Percentiles rank a stretch among this genome's conserved stretches.
These are phyloP conservation scores for Botrytis fabae DNA, from an alignment of 2,329 filamentous ascomycete species.

Conservation along the genomic window DNA sequence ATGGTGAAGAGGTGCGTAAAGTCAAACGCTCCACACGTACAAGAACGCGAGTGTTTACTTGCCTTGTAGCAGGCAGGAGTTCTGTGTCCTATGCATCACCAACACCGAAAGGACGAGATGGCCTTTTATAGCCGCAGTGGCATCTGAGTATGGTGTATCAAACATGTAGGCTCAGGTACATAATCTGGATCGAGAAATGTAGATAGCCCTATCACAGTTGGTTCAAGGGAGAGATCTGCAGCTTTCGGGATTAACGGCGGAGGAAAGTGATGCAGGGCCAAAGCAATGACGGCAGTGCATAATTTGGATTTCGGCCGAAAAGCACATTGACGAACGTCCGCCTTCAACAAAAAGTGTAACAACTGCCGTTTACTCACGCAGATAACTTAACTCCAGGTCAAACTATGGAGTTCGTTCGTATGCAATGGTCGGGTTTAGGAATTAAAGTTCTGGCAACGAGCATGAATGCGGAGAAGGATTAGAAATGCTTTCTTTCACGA, in stretches of 20 bases:
- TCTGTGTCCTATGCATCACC: neutral
- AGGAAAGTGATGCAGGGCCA: neutral
- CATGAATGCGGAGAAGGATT: slow-evolving; percentile 3
- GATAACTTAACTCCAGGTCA: neutral
- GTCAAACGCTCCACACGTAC: neutral
- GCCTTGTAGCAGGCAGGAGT: neutral
- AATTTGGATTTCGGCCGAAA: neutral
- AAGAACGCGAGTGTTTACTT: neutral
- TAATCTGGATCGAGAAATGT: too few species aligned
- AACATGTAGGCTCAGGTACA: neutral
- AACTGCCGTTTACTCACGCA: neutral
- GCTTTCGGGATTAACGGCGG: neutral
- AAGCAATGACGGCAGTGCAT: neutral
- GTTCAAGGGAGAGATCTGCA: neutral
- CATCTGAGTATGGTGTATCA: neutral
- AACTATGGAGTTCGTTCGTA: neutral
- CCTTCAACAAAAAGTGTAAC: neutral
- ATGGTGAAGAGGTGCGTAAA: neutral
- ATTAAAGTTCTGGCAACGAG: neutral
- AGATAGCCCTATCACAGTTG: neutral
- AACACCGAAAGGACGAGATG: neutral
- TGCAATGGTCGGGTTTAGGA: neutral
- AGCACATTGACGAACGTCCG: neutral
- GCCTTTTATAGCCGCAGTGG: neutral
- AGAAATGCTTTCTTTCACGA: neutral